These are phyloP conservation scores for Leccinellum rugosiceps DNA, from an alignment of 768 basidiomycete species.

Conservation along the genomic window DNA sequence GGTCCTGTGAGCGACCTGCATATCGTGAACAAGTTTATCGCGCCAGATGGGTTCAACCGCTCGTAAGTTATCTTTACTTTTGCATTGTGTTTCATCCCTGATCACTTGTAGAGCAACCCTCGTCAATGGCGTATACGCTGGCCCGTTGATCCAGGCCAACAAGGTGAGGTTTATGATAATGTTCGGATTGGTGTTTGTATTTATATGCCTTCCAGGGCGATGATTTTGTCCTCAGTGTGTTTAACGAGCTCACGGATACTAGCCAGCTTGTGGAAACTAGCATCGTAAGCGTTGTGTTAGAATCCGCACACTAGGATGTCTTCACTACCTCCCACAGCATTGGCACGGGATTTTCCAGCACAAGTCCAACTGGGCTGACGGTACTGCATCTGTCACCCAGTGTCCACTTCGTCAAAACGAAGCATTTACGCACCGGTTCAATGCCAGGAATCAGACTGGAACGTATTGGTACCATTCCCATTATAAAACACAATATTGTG, in stretches of 20 bases:
- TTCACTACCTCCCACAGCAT: slow-evolving; percentile 6
- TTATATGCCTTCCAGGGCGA: slow-evolving; percentile 29
- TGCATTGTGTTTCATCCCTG: background rate
- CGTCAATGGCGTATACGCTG: slow-evolving; percentile 44
- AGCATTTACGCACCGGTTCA: slow-evolving; percentile 38
- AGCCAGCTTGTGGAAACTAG: background rate
- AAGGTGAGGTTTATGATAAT: slow-evolving; percentile 26
- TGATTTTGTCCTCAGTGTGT: slow-evolving; percentile 39
- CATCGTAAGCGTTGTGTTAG: background rate
- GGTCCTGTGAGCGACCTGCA: slow-evolving; percentile 26
- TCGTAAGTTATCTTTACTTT: slow-evolving; percentile 25
- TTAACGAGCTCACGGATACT: slow-evolving; percentile 25
- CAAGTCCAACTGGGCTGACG: slow-evolving; percentile 34
- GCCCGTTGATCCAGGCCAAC: slow-evolving; percentile 40
- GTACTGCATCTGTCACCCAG: slow-evolving; percentile 39
- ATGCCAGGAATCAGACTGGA: slow-evolving; percentile 31
- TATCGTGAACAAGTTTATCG: slow-evolving; percentile 37
- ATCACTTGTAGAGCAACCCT: slow-evolving; percentile 36
- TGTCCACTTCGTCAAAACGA: slow-evolving; percentile 38
- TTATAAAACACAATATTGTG: slow-evolving; percentile 36
- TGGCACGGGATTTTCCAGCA: background rate
- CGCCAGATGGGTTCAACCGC: slow-evolving; percentile 48
- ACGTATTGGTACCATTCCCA: slow-evolving; percentile 52
- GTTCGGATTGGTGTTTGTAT: background rate
- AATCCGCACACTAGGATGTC: background rate